Conservation (phyloP, 441 rosid species). For the Euphorbia celastroides region DNA sequence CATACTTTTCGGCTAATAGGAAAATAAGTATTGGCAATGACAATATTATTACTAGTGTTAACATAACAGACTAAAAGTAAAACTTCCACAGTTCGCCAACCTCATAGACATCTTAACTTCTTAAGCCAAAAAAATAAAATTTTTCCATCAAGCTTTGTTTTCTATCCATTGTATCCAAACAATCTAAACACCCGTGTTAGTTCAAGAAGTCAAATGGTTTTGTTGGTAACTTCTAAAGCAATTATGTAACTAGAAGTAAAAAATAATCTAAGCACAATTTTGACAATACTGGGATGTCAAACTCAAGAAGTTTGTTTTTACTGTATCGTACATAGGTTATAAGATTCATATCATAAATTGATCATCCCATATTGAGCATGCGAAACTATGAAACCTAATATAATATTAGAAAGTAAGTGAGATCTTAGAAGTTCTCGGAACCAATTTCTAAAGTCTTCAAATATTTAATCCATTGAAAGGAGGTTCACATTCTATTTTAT, state of each 20-base stretch:
- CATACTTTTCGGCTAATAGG: too few relatives aligned
- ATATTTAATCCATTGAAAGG: not conserved
- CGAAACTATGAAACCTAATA: not conserved
- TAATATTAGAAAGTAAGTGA: not conserved
- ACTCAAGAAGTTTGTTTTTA: not conserved
- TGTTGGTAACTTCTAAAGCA: not conserved
- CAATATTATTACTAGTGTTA: not conserved
- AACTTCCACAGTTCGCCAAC: not conserved
- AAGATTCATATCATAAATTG: not conserved
- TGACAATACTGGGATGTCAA: conserved; percentile 2
- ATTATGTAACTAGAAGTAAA: not conserved
- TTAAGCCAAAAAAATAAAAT: not conserved
- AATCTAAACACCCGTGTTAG: not conserved
- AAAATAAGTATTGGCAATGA: too few relatives aligned
- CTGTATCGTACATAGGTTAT: not conserved
- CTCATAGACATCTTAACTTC: not conserved
- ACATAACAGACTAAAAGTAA: not conserved
- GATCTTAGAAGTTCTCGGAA: not conserved
- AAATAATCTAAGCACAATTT: not conserved
- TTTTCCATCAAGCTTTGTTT: not conserved
- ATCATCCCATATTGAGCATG: not conserved
- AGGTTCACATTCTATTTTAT: not conserved
- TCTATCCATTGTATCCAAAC: not conserved
- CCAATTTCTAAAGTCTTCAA: too few relatives aligned
- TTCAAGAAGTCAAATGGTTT: not conserved